Base-by-base conservation (phyloP, 2,329 filamentous ascomycete species). In the Anthostomella pinea region DNA sequence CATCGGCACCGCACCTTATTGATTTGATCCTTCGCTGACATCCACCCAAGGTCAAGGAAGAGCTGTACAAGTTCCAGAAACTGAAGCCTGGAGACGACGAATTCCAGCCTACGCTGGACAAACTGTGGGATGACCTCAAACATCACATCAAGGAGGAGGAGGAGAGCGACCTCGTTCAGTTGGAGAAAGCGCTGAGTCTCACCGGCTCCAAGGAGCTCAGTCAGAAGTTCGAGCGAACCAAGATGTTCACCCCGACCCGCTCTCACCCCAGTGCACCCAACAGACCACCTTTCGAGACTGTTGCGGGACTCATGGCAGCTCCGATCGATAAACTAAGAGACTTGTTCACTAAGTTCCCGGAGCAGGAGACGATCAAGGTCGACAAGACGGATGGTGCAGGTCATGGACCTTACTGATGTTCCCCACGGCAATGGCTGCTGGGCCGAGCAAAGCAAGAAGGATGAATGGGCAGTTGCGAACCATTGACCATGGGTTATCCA, bases 271-370 rank as follows among this genome's bases (percentile, higher is more conserved):
- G 50, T 30, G 57, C 63, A 2, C 69, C 70, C 3, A 63, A 70
- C 40, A 67, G 66, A 33, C 69, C 69, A 1, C 67, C 66, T 1
- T 75, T 73, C 40, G 72, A 75, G 58, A 75, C 69, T 0, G 66
- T 64, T 0, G 62, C 61, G 16, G 69, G 66, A 1, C 48, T 77
- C 22, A 50, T 78, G 53, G 58, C 67, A 2, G 72, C 73, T 8
- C 73, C 73, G 1, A 56, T 77, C n/a, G 75, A 77, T 52, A 67
- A 67, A 38, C 45, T 78, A 14, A 55, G 57, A 20, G 71, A 77
- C 57, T 30, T 75, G 4, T 74, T 78, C 46, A 56, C 67, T 8
- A 70, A 66, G 46, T 77, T 74, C 48, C 72, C 71, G 0, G 56
- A 64, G 10, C 49, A 57, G 65, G 33, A 48, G 29, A 19, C n/a